phyloP scores from a whole-genome alignment of 73 alveolate genomes.

The Stentor roeselii region DNA sequence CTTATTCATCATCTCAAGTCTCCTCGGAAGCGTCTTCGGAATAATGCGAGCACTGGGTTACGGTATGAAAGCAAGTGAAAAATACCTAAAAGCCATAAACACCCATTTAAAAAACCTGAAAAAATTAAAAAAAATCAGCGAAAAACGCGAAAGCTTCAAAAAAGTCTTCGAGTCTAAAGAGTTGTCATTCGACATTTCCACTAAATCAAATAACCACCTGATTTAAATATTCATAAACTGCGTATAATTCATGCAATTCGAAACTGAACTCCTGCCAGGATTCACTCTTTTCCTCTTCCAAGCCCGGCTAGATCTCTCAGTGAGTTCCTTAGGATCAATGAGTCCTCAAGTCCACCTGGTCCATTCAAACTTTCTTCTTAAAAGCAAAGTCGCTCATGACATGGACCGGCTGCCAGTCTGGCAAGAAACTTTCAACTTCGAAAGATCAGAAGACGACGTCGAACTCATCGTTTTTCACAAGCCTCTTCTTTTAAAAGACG shows the following conservation, averaged over 20 bases:
- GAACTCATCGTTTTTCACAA: constrained; percentile 1
- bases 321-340: background rate
- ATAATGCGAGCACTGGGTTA: background rate
- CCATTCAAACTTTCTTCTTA: background rate
- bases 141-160: background rate
- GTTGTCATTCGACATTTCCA: too few relatives aligned
- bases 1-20: background rate
- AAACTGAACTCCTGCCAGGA: background rate
- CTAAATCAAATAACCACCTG: too few relatives aligned
- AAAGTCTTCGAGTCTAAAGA: too few relatives aligned
- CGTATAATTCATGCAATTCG: background rate
- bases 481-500: constrained; percentile 22
- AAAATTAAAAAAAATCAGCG: background rate
- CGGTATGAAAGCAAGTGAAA: background rate
- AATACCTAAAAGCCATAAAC: background rate
- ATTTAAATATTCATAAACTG: too few relatives aligned
- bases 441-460: background rate
- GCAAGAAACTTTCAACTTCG: constrained; percentile 15
- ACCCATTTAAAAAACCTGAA: background rate
- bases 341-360: constrained; percentile 4
- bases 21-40: constrained; percentile 10
- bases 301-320: constrained; percentile 8
- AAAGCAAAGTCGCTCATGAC: background rate
- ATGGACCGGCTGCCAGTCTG: constrained; percentile 1
- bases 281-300: background rate